Evolutionary conservation across 306 rosid species (phyloP).

Genomic region (Alnus glutinosa): DNA sequence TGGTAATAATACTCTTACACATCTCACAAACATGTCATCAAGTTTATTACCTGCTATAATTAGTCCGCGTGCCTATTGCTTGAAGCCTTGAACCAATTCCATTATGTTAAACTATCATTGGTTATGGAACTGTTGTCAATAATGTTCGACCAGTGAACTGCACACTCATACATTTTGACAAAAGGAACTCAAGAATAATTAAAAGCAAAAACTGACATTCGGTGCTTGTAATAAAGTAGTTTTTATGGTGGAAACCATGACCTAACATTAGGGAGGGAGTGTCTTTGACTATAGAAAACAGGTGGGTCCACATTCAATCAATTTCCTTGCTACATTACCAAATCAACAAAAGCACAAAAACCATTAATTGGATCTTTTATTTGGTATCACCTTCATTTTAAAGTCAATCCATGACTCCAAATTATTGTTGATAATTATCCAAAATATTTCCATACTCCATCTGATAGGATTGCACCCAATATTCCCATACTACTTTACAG

Average conservation of each 20-base stretch:
- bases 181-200: slow-evolving; percentile 39
- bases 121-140: slow-evolving; percentile 34
- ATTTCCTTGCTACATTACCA: slow-evolving; percentile 23
- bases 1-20: slow-evolving; percentile 14
- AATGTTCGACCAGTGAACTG: slow-evolving; percentile 33
- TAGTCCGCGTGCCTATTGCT: slow-evolving; percentile 31
- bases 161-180: slow-evolving; percentile 49
- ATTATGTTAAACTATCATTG: slow-evolving; percentile 23
- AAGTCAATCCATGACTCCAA: slow-evolving; percentile 22
- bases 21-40: not conserved
- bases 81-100: slow-evolving; percentile 19
- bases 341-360: slow-evolving; percentile 36
- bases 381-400: slow-evolving; percentile 17
- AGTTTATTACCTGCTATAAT: not conserved
- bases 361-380: slow-evolving; percentile 25
- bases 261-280: slow-evolving; percentile 39
- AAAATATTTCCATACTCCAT: slow-evolving; percentile 20
- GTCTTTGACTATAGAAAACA: slow-evolving; percentile 40
- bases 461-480: slow-evolving; percentile 32
- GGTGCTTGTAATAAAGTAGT: slow-evolving; percentile 59
- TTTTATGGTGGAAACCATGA: slow-evolving; percentile 41
- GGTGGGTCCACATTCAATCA: slow-evolving; percentile 50
- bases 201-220: slow-evolving; percentile 38
- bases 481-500: too few species aligned
- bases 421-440: not conserved